Evolutionary conservation across 257 asterid species (phyloP), one percentile per base, ranked within the genome.

Genomic region (Solanum etuberosum): DNA sequence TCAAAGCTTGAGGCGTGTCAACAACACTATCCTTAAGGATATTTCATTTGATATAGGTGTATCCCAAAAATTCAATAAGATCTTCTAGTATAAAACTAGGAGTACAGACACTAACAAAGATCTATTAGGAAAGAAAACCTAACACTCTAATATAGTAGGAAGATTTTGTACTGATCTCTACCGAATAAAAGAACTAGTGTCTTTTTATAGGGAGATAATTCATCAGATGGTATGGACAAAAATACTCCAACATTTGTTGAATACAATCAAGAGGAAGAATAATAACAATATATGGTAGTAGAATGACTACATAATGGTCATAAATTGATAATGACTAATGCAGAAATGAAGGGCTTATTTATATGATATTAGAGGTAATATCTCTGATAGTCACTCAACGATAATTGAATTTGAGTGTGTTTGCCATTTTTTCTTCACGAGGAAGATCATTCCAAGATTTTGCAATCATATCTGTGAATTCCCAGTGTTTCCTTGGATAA

Each of bases 1-100:
- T 6, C 0, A 0, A 2, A 18, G 0, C 10, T 54, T 18, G 23
- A 54, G 1, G 63, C 1, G 3, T 54, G 4, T 54, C 1, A 54
- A 7, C 1, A 9, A 18, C 0, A 6, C 10, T 54, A 1, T 54
- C 4, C n/a, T 51, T 54, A 18, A 18, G 4, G n/a, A 6, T 1
- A 54, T 54, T 16, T 54, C 21, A 54, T 18, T 18, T 54, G n/a
- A 18, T 54, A 54, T 6, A 42, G 14, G 46, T 51, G 9, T 54
- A 54, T 54, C 4, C 10, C 3, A 2, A 18, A 0, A 18, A 54
- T 54, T 54, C 0, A 54, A 54, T 6, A 54, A 54, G 1, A 10
- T 18, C 63, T 16, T 51, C 59, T 51, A 5, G 1, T 15, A 51
- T 51, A 16, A 51, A 51, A 51, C 21, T 51, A 16, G 59, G 59